Evolutionary conservation across 768 basidiomycete species (phyloP).

Genomic region (Polyporus arcularius): DNA sequence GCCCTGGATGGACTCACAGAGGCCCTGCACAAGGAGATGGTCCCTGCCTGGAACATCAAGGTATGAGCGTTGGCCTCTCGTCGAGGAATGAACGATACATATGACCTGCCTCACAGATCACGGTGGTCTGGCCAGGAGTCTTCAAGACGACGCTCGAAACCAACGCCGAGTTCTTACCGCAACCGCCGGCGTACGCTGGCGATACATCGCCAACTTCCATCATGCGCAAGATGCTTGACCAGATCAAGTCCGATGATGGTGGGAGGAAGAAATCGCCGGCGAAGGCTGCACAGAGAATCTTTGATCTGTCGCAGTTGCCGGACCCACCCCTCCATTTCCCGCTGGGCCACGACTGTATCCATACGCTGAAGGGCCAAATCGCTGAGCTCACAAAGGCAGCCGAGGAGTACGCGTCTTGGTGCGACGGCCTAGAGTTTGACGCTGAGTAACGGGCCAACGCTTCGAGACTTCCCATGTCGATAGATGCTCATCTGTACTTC

Average conservation of each 20-base stretch:
- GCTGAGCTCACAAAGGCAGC: neutral
- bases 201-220: too few relatives aligned
- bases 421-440: neutral
- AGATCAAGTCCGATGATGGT: too few relatives aligned
- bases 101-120: neutral
- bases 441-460: neutral
- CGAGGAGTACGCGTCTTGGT: neutral
- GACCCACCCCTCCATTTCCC: neutral
- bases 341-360: neutral
- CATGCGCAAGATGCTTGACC: too few relatives aligned
- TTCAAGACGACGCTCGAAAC: constrained; percentile 16
- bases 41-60: constrained; percentile 50
- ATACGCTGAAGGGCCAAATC: neutral
- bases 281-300: neutral
- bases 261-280: too few relatives aligned
- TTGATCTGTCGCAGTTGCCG: neutral
- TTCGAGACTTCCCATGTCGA: too few relatives aligned
- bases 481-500: too few relatives aligned
- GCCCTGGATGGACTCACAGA: constrained; percentile 39
- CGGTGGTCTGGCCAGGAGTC: constrained; percentile 20
- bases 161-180: neutral
- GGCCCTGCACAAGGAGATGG: constrained; percentile 40
- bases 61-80: constrained; percentile 23
- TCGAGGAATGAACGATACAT: neutral
- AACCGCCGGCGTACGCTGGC: constrained; percentile 20